A percentile compares a stretch with the other conserved stretches of the same genome.
These are phyloP conservation scores for Meyerozyma smithsonii DNA, from an alignment of 1,139 yeast species.

Conservation along the genomic window DNA sequence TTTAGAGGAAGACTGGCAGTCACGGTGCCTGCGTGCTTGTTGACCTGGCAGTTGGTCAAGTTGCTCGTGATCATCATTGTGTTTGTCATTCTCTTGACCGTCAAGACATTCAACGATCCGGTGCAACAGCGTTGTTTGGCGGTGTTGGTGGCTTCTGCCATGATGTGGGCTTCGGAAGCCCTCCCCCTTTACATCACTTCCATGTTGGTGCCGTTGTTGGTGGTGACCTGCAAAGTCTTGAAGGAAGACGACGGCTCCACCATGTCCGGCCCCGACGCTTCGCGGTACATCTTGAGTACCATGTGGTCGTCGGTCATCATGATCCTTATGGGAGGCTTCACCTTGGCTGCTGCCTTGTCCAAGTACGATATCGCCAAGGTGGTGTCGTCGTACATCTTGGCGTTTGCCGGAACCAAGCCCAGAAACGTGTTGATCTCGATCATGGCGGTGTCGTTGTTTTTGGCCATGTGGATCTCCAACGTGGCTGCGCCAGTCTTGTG, in stretches of 20 bases:
- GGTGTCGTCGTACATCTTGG: conserved; percentile 72
- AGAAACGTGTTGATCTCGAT: conserved; percentile 67
- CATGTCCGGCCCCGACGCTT: conserved; percentile 63
- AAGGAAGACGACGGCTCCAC: conserved; percentile 48
- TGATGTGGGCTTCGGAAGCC: conserved; percentile 93
- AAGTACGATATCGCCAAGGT: conserved; percentile 86
- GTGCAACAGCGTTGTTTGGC: conserved; percentile 80
- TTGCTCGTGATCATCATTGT: conserved; percentile 39
- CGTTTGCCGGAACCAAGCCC: conserved; percentile 85
- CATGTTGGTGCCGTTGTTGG: conserved; percentile 70
- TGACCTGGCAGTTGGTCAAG: conserved; percentile 39
- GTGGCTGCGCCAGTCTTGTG: conserved; percentile 96
- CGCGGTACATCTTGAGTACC: conserved; percentile 69
- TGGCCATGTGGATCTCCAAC: conserved; percentile 94
- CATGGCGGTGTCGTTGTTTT: conserved; percentile 80
- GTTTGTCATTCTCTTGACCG: conserved; percentile 45
- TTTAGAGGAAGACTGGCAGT: conserved; percentile 17
- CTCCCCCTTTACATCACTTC: conserved; percentile 86
- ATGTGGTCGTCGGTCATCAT: conserved; percentile 97
- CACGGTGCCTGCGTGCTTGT: conserved; percentile 24
- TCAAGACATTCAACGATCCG: conserved; percentile 60
- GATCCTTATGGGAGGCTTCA: conserved; percentile 86
- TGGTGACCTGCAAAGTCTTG: conserved; percentile 69
- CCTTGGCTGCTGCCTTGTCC: conserved; percentile 89
- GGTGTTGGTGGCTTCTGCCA: conserved; percentile 68